Evolutionary conservation across 164 flowering plant species (phyloP).

Genomic region (Dillenia turbinata): DNA sequence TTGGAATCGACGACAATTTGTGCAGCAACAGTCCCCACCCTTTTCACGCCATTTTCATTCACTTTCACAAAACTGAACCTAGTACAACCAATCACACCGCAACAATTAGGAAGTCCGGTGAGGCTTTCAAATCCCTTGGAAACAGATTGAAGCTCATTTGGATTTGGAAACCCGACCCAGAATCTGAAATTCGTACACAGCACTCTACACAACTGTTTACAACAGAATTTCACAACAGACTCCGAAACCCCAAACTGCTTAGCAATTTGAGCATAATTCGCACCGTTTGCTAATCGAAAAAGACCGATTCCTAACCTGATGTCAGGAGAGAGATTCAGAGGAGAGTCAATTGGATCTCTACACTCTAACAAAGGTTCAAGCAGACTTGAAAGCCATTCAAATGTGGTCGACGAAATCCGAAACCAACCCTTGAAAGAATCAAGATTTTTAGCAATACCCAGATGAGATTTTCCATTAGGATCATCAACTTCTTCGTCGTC

Average conservation of each 20-base stretch:
- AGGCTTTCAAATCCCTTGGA: slow-evolving; percentile 38
- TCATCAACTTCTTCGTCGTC: slow-evolving; percentile 6
- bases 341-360: slow-evolving; percentile 66
- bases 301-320: slow-evolving; percentile 73
- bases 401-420: slow-evolving; percentile 59
- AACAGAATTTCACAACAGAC: slow-evolving; percentile 53
- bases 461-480: background rate
- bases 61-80: slow-evolving; percentile 34
- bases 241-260: slow-evolving; percentile 52
- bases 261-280: slow-evolving; percentile 44
- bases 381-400: slow-evolving; percentile 73
- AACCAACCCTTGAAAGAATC: slow-evolving; percentile 49
- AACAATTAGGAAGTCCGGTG: slow-evolving; percentile 71
- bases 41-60: background rate
- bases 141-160: slow-evolving; percentile 41
- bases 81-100: slow-evolving; percentile 56
- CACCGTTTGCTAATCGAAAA: slow-evolving; percentile 63
- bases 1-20: slow-evolving; percentile 73
- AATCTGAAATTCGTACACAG: slow-evolving; percentile 86
- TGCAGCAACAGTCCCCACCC: slow-evolving; percentile 39
- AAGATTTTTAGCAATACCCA: slow-evolving; percentile 21
- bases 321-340: slow-evolving; percentile 53
- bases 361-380: slow-evolving; percentile 91
- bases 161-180: slow-evolving; percentile 69
- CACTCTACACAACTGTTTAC: slow-evolving; percentile 78